Conservation (phyloP, 2,329 filamentous ascomycete species). For the Meredithiella fracta region DNA sequence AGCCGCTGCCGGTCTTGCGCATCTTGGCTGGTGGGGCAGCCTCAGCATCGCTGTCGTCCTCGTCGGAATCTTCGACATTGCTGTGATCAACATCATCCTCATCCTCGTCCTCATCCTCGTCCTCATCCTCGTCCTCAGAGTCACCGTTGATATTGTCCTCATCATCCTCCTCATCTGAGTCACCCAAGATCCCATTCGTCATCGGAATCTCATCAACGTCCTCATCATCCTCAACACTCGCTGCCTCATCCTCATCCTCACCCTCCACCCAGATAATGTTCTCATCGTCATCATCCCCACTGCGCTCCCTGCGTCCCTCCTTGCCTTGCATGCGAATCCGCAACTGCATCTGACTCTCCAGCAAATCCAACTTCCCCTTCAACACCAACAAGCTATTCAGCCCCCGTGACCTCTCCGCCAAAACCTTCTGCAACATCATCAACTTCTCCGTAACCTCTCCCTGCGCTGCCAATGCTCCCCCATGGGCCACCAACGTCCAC, state of each 20-base stretch:
- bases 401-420: conserved; percentile 71
- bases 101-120: conserved; percentile 32
- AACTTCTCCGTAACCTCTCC: conserved; percentile 68
- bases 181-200: conserved; percentile 38
- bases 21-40: conserved; percentile 31
- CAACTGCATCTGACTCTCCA: conserved; percentile 75
- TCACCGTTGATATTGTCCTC: conserved; percentile 29
- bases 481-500: conserved; percentile 83
- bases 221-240: conserved; percentile 32
- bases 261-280: conserved; percentile 81
- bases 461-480: conserved; percentile 75
- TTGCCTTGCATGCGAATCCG: conserved; percentile 46
- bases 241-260: conserved; percentile 26
- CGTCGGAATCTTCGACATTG: conserved; percentile 40
- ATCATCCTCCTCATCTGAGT: conserved; percentile 43
- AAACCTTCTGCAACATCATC: conserved; percentile 63
- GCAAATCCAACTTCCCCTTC: conserved; percentile 90
- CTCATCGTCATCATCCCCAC: conserved; percentile 33
- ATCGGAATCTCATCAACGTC: conserved; percentile 42
- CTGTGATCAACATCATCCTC: conserved; percentile 45
- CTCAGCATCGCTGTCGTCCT: conserved; percentile 36
- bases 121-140: conserved; percentile 29
- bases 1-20: conserved; percentile 24
- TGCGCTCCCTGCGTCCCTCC: conserved; percentile 17
- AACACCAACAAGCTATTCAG: conserved; percentile 69